Evolutionary conservation across 371 early-diverging fungal genomes (phyloP).

Genomic region (Parasitella parasitica): DNA sequence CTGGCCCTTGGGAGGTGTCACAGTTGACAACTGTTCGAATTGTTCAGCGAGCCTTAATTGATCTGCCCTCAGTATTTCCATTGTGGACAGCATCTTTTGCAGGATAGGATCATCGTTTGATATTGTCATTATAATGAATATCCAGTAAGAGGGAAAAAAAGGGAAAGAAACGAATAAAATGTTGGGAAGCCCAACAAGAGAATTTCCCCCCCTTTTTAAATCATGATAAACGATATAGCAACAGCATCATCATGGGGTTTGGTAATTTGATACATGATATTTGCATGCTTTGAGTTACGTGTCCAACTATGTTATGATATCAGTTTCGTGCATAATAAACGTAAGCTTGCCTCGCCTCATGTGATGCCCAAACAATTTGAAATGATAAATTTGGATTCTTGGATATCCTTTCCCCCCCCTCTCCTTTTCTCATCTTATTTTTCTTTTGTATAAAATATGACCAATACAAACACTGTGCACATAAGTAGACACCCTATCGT

Average conservation of each 20-base stretch:
- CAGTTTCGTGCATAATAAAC: not conserved
- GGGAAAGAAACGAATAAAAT: not conserved
- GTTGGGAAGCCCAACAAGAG: not conserved
- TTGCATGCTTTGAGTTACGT: not conserved
- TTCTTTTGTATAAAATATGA: constrained; percentile 14
- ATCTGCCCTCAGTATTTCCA: constrained; percentile 30
- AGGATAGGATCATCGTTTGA: constrained; percentile 23
- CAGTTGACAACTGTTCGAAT: constrained; percentile 10
- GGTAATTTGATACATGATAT: not conserved
- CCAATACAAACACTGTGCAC: constrained; percentile 18
- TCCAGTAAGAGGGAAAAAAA: not conserved
- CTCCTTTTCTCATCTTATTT: constrained; percentile 13
- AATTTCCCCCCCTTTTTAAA: not conserved
- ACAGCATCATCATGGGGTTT: constrained; percentile 3
- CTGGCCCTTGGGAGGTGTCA: not conserved
- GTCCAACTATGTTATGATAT: not conserved
- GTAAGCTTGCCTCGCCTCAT: not conserved
- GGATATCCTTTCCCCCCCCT: constrained; percentile 14
- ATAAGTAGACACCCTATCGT: constrained; percentile 70
- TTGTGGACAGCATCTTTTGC: constrained; percentile 26
- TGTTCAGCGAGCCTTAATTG: constrained; percentile 30
- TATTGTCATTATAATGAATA: constrained; percentile 27
- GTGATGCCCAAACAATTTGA: not conserved
- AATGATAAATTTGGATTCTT: not conserved
- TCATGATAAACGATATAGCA: not conserved